Evolutionary conservation across 441 rosid genomes (phyloP).

Genomic region (Rhodomyrtus psidioides): DNA sequence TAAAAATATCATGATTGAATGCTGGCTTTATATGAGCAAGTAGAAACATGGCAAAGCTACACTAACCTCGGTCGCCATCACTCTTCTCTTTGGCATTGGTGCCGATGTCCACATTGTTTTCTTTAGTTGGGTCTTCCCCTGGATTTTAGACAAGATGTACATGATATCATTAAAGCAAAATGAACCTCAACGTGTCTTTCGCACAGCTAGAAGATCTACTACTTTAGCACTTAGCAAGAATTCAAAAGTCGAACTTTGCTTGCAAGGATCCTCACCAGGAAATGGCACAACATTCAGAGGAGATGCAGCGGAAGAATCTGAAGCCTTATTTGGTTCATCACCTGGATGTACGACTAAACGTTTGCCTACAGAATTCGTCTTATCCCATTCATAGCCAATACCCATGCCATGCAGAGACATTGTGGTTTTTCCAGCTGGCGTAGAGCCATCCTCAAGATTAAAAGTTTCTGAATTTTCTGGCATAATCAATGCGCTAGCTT

Average conservation of each 20-base stretch:
- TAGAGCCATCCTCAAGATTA: not conserved
- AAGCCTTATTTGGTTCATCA: not conserved
- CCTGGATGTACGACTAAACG: not conserved
- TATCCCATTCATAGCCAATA: not conserved
- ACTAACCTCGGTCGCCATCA: not conserved
- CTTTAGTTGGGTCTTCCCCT: not conserved
- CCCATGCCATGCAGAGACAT: not conserved
- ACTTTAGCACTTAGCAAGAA: not conserved
- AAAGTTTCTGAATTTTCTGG: not conserved
- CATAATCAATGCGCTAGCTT: not conserved
- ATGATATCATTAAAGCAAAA: not conserved
- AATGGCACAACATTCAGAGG: not conserved
- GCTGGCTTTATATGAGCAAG: not conserved
- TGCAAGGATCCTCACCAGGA: not conserved
- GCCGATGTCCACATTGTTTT: not conserved
- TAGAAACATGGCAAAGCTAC: not conserved
- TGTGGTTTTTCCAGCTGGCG: not conserved
- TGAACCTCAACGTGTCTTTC: not conserved
- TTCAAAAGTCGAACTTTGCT: not conserved
- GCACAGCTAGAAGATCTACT: not conserved
- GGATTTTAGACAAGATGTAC: not conserved
- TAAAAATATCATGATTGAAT: not conserved
- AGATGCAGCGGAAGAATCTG: not conserved
- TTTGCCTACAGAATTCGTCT: not conserved
- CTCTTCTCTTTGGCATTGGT: not conserved